phyloP scores from a whole-genome alignment of 2,329 filamentous ascomycete genomes.

The Xylariaceae sp. region DNA sequence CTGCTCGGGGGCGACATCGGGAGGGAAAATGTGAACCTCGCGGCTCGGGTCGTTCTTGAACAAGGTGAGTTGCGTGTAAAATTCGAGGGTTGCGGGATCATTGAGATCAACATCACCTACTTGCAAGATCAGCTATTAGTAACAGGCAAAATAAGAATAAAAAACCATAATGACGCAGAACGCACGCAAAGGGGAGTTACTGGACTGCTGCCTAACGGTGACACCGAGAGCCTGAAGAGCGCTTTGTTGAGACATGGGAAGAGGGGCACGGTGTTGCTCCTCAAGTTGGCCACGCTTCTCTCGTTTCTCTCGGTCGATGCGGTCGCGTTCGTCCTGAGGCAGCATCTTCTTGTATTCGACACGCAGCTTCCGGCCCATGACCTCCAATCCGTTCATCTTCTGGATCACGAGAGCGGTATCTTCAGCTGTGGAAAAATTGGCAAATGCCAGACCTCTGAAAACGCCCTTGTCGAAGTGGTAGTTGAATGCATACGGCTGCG shows the following conservation, averaged over 20 bases:
- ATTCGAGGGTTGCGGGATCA: conserved; percentile 79
- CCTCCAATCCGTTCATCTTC: conserved; percentile 89
- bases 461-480: conserved; percentile 99
- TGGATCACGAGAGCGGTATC: conserved; percentile 93
- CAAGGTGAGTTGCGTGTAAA: conserved; percentile 83
- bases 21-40: conserved; percentile 80
- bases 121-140: conserved; percentile 11
- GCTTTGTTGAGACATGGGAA: conserved; percentile 71
- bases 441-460: conserved; percentile 92
- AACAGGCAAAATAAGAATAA: conserved; percentile 1
- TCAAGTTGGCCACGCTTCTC: conserved; percentile 94
- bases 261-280: conserved; percentile 82
- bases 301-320: conserved; percentile 94
- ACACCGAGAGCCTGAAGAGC: conserved; percentile 77
- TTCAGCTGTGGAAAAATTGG: conserved; percentile 94
- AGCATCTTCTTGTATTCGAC: conserved; percentile 99
- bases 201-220: conserved; percentile 60
- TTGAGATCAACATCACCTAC: conserved; percentile 78
- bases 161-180: too few species aligned
- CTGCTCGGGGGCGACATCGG: conserved; percentile 75
- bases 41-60: conserved; percentile 78
- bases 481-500: conserved; percentile 97
- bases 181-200: conserved; percentile 47
- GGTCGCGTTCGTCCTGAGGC: conserved; percentile 85
- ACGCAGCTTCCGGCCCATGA: conserved; percentile 88